Evolutionary conservation across 805 yeast species (phyloP), one percentile per base, ranked within the genome.

Genomic region (Kluyveromyces lactis): DNA sequence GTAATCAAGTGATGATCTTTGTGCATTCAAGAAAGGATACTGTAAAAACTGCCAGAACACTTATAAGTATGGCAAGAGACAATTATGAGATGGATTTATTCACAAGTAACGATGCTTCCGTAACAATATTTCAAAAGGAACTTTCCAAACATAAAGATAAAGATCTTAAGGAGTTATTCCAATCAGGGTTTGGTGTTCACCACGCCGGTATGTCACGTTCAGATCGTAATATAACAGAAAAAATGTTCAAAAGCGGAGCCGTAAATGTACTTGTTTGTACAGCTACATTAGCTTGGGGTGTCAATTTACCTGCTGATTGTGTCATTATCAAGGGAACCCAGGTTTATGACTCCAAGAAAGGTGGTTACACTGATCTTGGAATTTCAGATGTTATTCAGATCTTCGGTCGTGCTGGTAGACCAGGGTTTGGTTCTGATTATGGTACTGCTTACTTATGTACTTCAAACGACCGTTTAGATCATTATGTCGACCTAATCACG

Each of bases 231-330:
- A 56, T 87, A 38, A 81, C 94, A 0, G 98, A 94, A 52, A 81
- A 79, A 54, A 74, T 90, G 81, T 92, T 92, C 56, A 68, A 79
- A 23, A 66, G 70, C 23, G 97, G 98, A 31, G 83, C 87, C 0
- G 81, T 92, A 46, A 84, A 81, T 43, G 97, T 92, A 0, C 65
- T 92, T 13, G 83, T 95, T 52, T 87, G 96, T 71, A 92, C 99
- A 2, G 95, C 98, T 0, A 92, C 99, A 0, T 73, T 92, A 42
- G 99, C 99, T 0, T 92, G 99, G 99, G 99, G 99, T 73, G 97
- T 92, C 15, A 92, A 92, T 56, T 68, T 92, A 43, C 98, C 99
- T 2, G 98, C 98, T 5, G 97, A 96, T 1, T 95, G 87, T 30
- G 99, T 92, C 16, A 85, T 92, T 46, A 79, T 92, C 24, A 92